phyloP scores from a whole-genome alignment of 495 filamentous ascomycete species.

The Hypoxylon lienhwacheense region DNA sequence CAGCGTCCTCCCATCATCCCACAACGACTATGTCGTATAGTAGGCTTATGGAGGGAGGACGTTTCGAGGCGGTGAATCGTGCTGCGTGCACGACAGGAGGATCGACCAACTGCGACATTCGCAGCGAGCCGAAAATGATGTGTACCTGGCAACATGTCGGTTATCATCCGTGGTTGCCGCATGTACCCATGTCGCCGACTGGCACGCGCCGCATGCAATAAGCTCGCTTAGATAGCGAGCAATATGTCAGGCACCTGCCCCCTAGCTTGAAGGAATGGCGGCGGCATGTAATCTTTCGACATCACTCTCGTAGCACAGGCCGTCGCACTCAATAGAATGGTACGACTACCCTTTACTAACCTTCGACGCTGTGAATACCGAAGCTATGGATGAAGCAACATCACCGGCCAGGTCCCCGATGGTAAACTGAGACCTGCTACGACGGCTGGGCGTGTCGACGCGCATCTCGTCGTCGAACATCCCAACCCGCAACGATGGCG shows the following conservation, averaged over 20 bases:
- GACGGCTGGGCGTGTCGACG: too few species aligned
- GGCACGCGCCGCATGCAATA: constrained; percentile 7
- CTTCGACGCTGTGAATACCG: too few species aligned
- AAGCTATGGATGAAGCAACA: too few species aligned
- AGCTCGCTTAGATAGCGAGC: constrained; percentile 14
- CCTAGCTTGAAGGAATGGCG: constrained; percentile 10
- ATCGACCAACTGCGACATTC: constrained; percentile 7
- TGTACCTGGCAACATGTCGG: not conserved
- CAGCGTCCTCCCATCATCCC: not conserved
- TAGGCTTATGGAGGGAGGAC: constrained; percentile 1
- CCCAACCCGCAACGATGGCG: too few species aligned
- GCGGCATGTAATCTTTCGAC: not conserved
- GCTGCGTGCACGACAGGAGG: constrained; percentile 24
- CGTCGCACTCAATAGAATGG: not conserved
- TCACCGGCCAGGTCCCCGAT: too few species aligned
- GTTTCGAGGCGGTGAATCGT: constrained; percentile 28
- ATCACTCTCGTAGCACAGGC: not conserved
- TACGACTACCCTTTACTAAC: not conserved
- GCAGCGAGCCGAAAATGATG: constrained; percentile 13
- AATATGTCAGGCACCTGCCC: constrained; percentile 11
- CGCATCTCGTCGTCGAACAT: too few species aligned
- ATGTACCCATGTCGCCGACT: not conserved
- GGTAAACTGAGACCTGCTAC: too few species aligned
- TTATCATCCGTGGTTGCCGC: not conserved
- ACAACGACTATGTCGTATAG: not conserved